Base-by-base conservation (phyloP, 164 flowering plant genomes). In the Akebia trifoliata region DNA sequence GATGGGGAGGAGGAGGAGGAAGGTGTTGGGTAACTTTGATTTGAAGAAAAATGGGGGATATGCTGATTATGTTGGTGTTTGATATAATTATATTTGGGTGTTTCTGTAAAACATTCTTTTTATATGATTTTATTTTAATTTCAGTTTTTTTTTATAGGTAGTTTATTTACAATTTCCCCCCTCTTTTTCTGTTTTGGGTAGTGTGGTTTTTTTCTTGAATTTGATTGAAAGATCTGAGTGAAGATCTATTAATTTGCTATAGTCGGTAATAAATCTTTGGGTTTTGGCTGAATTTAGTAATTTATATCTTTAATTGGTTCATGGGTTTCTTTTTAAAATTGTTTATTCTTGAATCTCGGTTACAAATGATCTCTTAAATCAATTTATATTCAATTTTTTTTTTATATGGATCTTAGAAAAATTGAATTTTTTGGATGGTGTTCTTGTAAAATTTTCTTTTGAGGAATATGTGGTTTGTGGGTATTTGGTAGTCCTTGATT, bases 11-110 rank as follows among this genome's bases (percentile, higher is more conserved):
- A 14, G 22, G 34, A 54, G 11, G 45, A 22, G 15, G 58, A 8
- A 11, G 57, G 36, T 6, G 37, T 17, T 30, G 38, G 36, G 43
- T 21, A 15, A 42, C 21, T 39, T 50, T 39, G 9, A 53, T 14
- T 57, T 57, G 44, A 52, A 17, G 22, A 9, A 40, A n/a, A 34
- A n/a, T 0, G 26, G 35, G 50, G 42, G 39, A 32, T 36, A 14
- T 58, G 54, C 24, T 35, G 42, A 24, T 50, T 17, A 10, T 36
- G 25, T 48, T 60, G 18, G 36, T 38, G 47, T 38, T 57, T 45
- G 53, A 46, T 35, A 58, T 36, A 44, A 26, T 50, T 59, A n/a
- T 48, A 60, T 38, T 50, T 50, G 35, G 26, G 25, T 60, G 56
- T 54, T 34, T 50, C n/a, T 51, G 36, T 50, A 29, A 17, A 50